Base-by-base conservation (phyloP, 163 green algal species). In the Scenedesmus sp. region DNA sequence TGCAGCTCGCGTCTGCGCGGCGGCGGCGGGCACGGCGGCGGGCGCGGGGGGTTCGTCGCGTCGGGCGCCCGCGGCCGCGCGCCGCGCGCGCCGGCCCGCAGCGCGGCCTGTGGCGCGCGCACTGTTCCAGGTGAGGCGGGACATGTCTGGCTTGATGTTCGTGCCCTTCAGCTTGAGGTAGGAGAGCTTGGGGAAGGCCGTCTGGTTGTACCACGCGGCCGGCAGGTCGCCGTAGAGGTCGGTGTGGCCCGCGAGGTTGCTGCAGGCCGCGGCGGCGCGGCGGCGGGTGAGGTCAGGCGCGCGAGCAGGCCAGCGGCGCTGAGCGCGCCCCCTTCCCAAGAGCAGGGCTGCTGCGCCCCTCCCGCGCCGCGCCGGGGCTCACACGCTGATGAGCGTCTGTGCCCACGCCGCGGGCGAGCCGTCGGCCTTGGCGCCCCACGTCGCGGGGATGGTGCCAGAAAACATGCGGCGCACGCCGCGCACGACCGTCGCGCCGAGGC, bases 121-220 rank as follows among this genome's bases (percentile, higher is more conserved):
- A 76, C 67, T 26, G 4, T 26, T 65, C 67, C 67, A 76, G 20
- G n/a, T 42, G 9, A 76, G 33, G 13, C 24, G 0, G 39, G 6
- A 31, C n/a, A 56, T 13, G 34, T 65, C 29, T 48, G 67, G 31
- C 11, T 36, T 53, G 17, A 76, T 76, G 4, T 36, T 13, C 15
- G 67, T 76, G 26, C 67, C 67, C 20, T 76, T 76, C 17, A 76
- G 51, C 67, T 64, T 76, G 18, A 76, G 18, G 29, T 76, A 76
- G 29, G 26, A 56, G 31, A 76, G 51, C 5, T 64, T 22, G 4
- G 67, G 67, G 24, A 76, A 76, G 3, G 28, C 26, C 18, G 17
- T 28, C 28, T 76, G 50, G 10, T 76, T n/a, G n/a, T 76, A 76
- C 67, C 67, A 76, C 18, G 33, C 67, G 18, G 31, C 33, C 10